Conservation (phyloP, 768 basidiomycete species). For the Boletus tomentosulus region DNA sequence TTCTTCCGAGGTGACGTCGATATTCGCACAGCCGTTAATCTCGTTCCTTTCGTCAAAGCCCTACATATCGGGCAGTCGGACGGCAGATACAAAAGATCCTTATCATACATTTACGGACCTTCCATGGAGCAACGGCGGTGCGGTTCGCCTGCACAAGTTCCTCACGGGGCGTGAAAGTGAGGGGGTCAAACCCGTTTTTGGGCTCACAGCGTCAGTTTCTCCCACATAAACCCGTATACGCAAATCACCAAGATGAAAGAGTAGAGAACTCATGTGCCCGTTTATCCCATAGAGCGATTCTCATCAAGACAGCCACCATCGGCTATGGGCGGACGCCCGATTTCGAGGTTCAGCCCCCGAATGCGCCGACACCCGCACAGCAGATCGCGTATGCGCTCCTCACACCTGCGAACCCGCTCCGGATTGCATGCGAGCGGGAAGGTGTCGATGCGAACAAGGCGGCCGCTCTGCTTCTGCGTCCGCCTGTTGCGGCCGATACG, state of each 20-base stretch:
- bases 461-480: conserved; percentile 15
- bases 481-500: conserved; percentile 2
- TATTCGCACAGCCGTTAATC: conserved; percentile 82
- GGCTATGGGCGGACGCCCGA: conserved; percentile 46
- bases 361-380: conserved; percentile 37
- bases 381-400: conserved; percentile 44
- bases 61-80: conserved; percentile 55
- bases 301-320: conserved; percentile 45
- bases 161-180: conserved; percentile 81
- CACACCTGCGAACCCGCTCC: conserved; percentile 20
- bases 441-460: conserved; percentile 20
- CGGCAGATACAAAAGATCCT: conserved; percentile 40
- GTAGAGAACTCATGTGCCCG: background rate
- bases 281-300: conserved; percentile 38
- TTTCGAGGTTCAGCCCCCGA: conserved; percentile 42
- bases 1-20: conserved; percentile 65
- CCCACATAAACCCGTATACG: background rate
- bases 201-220: conserved; percentile 73
- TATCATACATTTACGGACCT: conserved; percentile 67
- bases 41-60: conserved; percentile 64
- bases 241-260: background rate
- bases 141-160: conserved; percentile 65
- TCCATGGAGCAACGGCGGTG: conserved; percentile 37
- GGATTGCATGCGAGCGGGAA: conserved; percentile 24
- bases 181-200: conserved; percentile 86